Base-by-base conservation (phyloP, 768 basidiomycete genomes). In the Sistotremastrum niveocremeum region DNA sequence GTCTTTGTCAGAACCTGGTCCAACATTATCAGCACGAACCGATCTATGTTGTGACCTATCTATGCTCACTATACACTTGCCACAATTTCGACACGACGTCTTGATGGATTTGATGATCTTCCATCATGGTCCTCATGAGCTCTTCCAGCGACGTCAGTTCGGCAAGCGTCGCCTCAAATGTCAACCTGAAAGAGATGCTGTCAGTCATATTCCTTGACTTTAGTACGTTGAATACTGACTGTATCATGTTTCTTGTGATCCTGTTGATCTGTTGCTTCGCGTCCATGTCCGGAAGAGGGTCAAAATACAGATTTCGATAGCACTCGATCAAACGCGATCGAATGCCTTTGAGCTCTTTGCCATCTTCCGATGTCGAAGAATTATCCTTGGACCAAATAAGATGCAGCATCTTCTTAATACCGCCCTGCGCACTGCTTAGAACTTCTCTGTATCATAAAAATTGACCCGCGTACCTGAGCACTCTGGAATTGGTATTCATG, bases 311-410 rank as follows among this genome's bases (percentile, higher is more conserved):
- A 47, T 56, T 76, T 34, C 78, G 74, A 58, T 98, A 99, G 55
- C 81, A 84, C 55, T 98, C 94, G 51, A 99, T 70, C 35, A 98
- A 69, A 34, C 83, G 73, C 41, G 86, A 80, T 4, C 89, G 78
- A 48, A 98, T 73, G 30, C 94, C 90, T 60, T 91, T 93, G 40
- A 90, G 62, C 59, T 93, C 88, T 52, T 73, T 74, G 28, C 75
- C 77, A 42, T 81, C 79, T 52, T 79, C 78, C n/a, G 76, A 77
- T n/a, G 84, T 77, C 28, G 76, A 71, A 43, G 66, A 83, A 56
- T 89, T 89, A 57, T 99, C 94, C 59, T 98, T 98, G 30, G 77
- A 75, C 95, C 95, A 98, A 54, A 99, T 87, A 29, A 99, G 70
- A 60, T 98, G 95, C 9, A 99, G 60, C 94, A 98, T 97, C 56